These are phyloP conservation scores for Blastobotrys niveus DNA, from an alignment of 1,139 yeast genomes.

Conservation along the genomic window DNA sequence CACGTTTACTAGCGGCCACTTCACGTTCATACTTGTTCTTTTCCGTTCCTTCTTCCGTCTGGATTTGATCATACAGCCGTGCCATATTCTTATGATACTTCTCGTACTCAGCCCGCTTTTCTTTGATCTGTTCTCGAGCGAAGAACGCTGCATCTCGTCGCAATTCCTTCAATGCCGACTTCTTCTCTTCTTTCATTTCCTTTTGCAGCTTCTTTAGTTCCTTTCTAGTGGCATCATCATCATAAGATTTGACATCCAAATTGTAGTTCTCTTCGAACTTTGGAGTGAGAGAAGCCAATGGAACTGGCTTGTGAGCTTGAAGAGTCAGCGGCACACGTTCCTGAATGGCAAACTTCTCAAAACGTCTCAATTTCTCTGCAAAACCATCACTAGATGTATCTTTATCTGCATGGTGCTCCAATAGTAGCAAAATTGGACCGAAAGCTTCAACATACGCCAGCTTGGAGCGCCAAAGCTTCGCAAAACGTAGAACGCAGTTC, in stretches of 20 bases:
- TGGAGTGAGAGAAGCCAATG: constrained; percentile 83
- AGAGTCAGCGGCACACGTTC: constrained; percentile 70
- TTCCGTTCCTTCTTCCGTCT: constrained; percentile 92
- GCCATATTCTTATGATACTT: constrained; percentile 90
- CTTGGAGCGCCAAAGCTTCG: constrained; percentile 57
- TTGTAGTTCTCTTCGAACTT: constrained; percentile 93
- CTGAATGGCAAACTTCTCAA: constrained; percentile 44
- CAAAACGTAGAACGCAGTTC: constrained; percentile 12
- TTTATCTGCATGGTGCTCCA: constrained; percentile 2
- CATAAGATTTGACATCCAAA: constrained; percentile 91
- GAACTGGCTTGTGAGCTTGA: constrained; percentile 80
- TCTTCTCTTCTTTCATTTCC: constrained; percentile 85
- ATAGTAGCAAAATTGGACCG: constrained; percentile 35
- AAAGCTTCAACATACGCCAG: constrained; percentile 57
- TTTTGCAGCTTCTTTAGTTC: constrained; percentile 78
- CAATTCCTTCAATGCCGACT: constrained; percentile 80
- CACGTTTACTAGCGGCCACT: constrained; percentile 55
- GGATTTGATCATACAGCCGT: constrained; percentile 73
- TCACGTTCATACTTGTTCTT: constrained; percentile 88
- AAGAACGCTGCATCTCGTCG: constrained; percentile 84
- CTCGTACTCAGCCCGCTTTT: constrained; percentile 66
- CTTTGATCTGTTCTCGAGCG: constrained; percentile 77
- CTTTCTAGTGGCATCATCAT: constrained; percentile 71
- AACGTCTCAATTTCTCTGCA: constrained; percentile 42
- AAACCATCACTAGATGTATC: constrained; percentile 4